Evolutionary conservation across 164 flowering plant genomes (phyloP), one percentile per base, ranked within the genome.

Genomic region (Macadamia tetraphylla): DNA sequence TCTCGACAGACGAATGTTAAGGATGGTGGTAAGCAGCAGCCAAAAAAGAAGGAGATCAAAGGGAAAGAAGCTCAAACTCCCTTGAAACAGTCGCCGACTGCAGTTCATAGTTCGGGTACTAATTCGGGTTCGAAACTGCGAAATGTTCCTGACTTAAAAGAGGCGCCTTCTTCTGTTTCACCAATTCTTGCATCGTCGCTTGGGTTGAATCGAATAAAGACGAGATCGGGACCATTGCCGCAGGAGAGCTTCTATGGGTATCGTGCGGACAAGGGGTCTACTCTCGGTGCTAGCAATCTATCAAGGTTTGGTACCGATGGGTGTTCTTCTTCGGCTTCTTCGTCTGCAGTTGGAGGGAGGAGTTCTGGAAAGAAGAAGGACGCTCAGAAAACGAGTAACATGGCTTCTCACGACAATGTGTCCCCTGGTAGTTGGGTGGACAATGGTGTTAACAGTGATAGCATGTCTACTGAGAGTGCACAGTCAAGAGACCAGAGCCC

Each of bases 161-260:
- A 70, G 9, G 76, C 53, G 3, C 65, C 71, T 29, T 29, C 83
- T 0, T 55, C 84, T 9, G 86, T 82, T 9, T 86, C 98, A 6
- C 97, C 98, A 6, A 79, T 95, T 12, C 68, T 88, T 70, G 98
- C 97, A 2, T 90, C 98, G 2, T 90, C 97, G 1, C 74, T 92
- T 57, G 98, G 98, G 32, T 69, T 95, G 82, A 89, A 92, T 71
- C 74, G 86, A 83, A 95, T 95, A 3, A 95, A 95, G 83, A 92
- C 98, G 48, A 78, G 98, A 75, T 95, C 99, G 1, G 98, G 97
- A 73, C 99, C 99, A 29, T 65, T 95, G 81, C 96, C 94, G 15
- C 97, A 90, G 84, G 98, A 92, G 85, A 90, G 92, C 72, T 90
- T 92, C 75, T 89, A 85, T 23, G 86, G 85, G 32, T 84, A 80